A percentile compares a stretch with the other conserved stretches of the same genome.
Conservation (phyloP, 2,329 filamentous ascomycete genomes). For the Fusarium annulatum region DNA sequence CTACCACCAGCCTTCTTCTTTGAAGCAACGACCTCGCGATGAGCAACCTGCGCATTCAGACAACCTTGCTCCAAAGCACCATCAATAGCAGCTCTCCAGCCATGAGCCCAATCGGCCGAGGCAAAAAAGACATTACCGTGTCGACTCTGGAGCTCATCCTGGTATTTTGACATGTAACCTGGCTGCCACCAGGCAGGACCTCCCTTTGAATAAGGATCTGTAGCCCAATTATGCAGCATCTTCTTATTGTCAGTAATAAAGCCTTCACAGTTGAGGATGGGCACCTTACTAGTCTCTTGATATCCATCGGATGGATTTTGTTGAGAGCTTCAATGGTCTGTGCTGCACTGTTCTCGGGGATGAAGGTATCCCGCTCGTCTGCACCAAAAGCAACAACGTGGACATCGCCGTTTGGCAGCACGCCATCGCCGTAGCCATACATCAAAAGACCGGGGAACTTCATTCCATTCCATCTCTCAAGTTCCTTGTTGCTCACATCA, state of each 20-base stretch:
- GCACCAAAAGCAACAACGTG: neutral
- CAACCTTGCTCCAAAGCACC: neutral
- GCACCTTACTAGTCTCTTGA: neutral
- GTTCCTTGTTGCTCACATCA: neutral
- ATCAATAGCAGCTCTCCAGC: neutral
- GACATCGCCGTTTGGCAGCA: rapidly evolving
- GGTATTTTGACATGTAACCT: neutral
- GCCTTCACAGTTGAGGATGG: rapidly evolving
- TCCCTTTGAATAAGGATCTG: neutral
- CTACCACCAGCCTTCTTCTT: neutral
- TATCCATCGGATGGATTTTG: neutral
- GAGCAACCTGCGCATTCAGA: neutral
- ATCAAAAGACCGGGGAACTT: rapidly evolving
- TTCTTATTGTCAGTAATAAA: neutral
- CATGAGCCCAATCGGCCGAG: neutral
- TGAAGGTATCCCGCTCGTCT: neutral
- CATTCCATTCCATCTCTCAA: neutral
- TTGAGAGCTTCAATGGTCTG: neutral
- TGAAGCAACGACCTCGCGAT: neutral
- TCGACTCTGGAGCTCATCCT: neutral
- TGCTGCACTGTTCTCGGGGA: rapidly evolving
- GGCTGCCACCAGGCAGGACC: neutral
- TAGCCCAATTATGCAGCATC: neutral
- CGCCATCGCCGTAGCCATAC: neutral
- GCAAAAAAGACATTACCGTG: neutral